phyloP scores from a whole-genome alignment of 78 protist genomes.

The Capsaspora owczarzaki region DNA sequence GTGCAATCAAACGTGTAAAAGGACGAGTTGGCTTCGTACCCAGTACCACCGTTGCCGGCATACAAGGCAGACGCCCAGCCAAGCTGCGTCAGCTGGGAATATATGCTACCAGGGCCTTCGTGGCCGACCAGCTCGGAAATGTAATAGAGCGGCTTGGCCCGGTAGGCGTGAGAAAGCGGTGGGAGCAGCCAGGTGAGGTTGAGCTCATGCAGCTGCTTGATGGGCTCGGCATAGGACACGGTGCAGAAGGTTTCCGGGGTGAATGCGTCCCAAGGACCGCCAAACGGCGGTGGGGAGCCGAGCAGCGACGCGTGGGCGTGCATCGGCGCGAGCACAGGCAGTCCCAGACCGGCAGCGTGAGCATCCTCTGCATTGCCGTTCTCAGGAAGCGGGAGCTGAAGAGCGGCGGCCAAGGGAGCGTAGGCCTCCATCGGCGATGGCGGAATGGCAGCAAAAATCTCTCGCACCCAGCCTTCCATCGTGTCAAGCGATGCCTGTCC shows the following conservation, averaged over 20 bases:
- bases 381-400: not conserved
- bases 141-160: conserved; percentile 15
- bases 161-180: not conserved
- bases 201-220: not conserved
- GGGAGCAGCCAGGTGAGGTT: conserved; percentile 12
- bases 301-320: not conserved
- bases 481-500: not conserved
- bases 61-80: not conserved
- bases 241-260: not conserved
- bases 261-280: not conserved
- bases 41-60: conserved; percentile 13
- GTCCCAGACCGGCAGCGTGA: not conserved
- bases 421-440: too few species aligned
- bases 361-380: not conserved
- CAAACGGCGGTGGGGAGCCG: not conserved
- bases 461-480: not conserved
- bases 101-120: conserved; percentile 24
- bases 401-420: too few species aligned
- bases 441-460: not conserved
- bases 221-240: not conserved
- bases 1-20: not conserved
- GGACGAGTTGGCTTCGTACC: conserved; percentile 14
- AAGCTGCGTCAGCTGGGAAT: not conserved
- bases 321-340: not conserved
- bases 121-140: conserved; percentile 59